phyloP scores from a whole-genome alignment of 805 yeast genomes.

The Kodamaea neixiangensis region DNA sequence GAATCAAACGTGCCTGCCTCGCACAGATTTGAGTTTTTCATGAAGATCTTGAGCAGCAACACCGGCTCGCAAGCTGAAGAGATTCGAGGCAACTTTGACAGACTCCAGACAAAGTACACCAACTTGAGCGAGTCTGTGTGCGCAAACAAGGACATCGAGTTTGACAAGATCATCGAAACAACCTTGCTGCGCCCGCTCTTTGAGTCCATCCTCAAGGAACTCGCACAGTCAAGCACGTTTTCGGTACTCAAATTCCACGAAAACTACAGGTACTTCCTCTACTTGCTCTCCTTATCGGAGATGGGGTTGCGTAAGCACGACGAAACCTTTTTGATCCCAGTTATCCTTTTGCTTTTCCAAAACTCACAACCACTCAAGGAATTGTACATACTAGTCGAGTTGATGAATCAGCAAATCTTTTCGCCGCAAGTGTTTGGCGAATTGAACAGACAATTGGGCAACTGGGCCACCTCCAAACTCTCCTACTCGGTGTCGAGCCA shows the following conservation, averaged over 20 bases:
- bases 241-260: conserved; percentile 18
- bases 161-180: conserved; percentile 25
- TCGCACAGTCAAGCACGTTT: not conserved
- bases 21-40: conserved; percentile 30
- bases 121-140: conserved; percentile 30
- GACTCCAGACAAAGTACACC: conserved; percentile 23
- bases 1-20: conserved; percentile 32
- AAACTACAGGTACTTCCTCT: conserved; percentile 33
- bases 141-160: conserved; percentile 35
- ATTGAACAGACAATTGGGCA: conserved; percentile 27
- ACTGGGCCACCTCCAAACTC: conserved; percentile 27
- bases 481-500: conserved; percentile 20
- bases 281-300: conserved; percentile 39
- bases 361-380: conserved; percentile 22
- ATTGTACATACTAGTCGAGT: conserved; percentile 32
- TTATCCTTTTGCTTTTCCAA: conserved; percentile 33
- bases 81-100: conserved; percentile 20
- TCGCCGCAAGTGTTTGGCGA: conserved; percentile 26
- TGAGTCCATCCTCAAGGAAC: conserved; percentile 22
- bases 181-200: conserved; percentile 34
- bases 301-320: conserved; percentile 41
- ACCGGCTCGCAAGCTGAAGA: conserved; percentile 19
- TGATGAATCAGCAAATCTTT: conserved; percentile 35
- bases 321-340: conserved; percentile 41
- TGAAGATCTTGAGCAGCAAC: conserved; percentile 22